Percentiles rank a stretch among this genome's conserved stretches.
Conservation (phyloP, 2,329 filamentous ascomycete genomes). For the Penicillium sp. region DNA sequence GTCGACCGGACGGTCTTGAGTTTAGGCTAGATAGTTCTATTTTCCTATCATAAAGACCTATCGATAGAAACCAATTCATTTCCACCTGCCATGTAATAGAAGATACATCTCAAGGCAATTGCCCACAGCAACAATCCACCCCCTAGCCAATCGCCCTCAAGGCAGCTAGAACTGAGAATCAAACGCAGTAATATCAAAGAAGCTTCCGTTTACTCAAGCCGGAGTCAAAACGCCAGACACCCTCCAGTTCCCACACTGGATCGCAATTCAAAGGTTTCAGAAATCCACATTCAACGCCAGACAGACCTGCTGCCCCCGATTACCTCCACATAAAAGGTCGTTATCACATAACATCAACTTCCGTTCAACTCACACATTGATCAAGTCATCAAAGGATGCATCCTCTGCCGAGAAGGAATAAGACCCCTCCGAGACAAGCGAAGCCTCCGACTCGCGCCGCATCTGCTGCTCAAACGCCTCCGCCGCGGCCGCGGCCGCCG, state of each 20-base stretch:
- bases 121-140: background rate
- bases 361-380: constrained; percentile 22
- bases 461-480: constrained; percentile 25
- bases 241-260: constrained; percentile 13
- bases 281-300: constrained; percentile 1
- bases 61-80: background rate
- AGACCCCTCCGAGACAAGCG: constrained; percentile 23
- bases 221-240: constrained; percentile 11
- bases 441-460: constrained; percentile 24
- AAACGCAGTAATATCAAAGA: background rate
- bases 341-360: background rate
- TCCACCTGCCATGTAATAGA: constrained; percentile 4
- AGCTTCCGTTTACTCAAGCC: constrained; percentile 1
- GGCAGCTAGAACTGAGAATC: background rate
- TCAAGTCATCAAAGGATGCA: constrained; percentile 26
- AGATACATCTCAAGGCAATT: background rate
- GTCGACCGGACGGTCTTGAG: constrained; percentile 11
- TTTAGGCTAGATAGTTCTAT: background rate
- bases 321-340: constrained; percentile 1
- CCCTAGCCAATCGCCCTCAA: background rate
- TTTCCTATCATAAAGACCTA: background rate
- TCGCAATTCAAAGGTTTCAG: constrained; percentile 5
- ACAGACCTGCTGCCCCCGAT: constrained; percentile 6
- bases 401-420: constrained; percentile 27
- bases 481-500: constrained; percentile 11